Conservation (phyloP, 148 eudicot genomes). For the Dianthus caryophyllus region DNA sequence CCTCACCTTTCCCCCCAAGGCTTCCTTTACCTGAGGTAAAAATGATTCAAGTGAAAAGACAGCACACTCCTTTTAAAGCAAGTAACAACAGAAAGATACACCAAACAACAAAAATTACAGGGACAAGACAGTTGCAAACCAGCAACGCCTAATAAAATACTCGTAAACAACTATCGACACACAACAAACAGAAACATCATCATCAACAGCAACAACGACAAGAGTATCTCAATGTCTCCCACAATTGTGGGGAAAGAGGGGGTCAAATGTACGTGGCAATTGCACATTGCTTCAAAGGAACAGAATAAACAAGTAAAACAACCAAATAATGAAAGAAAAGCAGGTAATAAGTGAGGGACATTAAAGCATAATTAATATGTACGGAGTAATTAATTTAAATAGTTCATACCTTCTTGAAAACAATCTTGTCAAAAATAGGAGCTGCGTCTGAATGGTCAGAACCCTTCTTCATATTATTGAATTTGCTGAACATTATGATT, state of each 20-base stretch:
- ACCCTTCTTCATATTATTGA: constrained; percentile 68
- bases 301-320: not conserved
- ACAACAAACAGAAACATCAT: not conserved
- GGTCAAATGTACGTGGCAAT: too few relatives aligned
- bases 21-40: constrained; percentile 70
- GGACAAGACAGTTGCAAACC: not conserved
- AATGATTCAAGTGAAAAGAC: not conserved
- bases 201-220: not conserved
- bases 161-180: not conserved
- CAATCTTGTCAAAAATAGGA: constrained; percentile 69
- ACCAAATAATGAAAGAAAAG: not conserved
- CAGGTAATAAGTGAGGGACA: not conserved
- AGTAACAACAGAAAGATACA: constrained; percentile 4
- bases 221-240: too few relatives aligned
- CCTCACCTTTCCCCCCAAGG: constrained; percentile 81
- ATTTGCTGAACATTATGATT: constrained; percentile 50
- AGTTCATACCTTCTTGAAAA: constrained; percentile 67
- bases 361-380: not conserved
- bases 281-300: too few relatives aligned
- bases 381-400: constrained; percentile 6
- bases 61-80: not conserved
- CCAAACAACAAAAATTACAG: not conserved
- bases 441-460: constrained; percentile 65
- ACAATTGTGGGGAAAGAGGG: too few relatives aligned
- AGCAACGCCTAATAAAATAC: not conserved